phyloP scores from a whole-genome alignment of 2,329 filamentous ascomycete genomes.

The Ilyonectria robusta region DNA sequence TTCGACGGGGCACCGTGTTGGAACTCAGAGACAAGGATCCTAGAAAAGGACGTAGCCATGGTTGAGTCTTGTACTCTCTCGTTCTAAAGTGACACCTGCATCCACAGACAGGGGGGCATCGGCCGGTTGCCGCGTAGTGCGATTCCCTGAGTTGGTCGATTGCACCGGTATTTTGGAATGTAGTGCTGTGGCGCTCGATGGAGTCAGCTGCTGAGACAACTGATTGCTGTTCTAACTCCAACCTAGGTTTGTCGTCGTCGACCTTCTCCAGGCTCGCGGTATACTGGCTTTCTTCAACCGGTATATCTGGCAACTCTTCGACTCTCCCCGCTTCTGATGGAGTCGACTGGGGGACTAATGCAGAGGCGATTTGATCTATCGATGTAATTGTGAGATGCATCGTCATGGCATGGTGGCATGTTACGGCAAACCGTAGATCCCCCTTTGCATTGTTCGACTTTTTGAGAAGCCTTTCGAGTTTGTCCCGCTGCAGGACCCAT shows the following conservation, averaged over 20 bases:
- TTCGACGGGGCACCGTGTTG: not conserved
- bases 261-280: not conserved
- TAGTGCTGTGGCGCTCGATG: not conserved
- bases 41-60: not conserved
- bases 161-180: not conserved
- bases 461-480: constrained; percentile 9
- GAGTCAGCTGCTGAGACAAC: not conserved
- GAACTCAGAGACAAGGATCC: not conserved
- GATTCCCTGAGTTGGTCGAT: not conserved
- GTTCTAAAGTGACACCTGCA: constrained; percentile 4
- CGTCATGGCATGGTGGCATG: not conserved
- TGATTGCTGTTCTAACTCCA: not conserved
- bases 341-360: too few relatives aligned
- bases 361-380: not conserved
- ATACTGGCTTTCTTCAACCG: too few relatives aligned
- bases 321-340: not conserved
- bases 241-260: not conserved
- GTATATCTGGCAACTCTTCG: not conserved
- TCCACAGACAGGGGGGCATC: not conserved
- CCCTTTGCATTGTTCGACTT: constrained; percentile 11
- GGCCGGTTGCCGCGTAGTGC: not conserved
- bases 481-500: constrained; percentile 10
- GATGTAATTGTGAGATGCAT: not conserved
- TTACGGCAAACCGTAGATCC: constrained; percentile 4
- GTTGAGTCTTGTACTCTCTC: not conserved